phyloP scores from a whole-genome alignment of 148 eudicot genomes.

The Rhododendron henanense region DNA sequence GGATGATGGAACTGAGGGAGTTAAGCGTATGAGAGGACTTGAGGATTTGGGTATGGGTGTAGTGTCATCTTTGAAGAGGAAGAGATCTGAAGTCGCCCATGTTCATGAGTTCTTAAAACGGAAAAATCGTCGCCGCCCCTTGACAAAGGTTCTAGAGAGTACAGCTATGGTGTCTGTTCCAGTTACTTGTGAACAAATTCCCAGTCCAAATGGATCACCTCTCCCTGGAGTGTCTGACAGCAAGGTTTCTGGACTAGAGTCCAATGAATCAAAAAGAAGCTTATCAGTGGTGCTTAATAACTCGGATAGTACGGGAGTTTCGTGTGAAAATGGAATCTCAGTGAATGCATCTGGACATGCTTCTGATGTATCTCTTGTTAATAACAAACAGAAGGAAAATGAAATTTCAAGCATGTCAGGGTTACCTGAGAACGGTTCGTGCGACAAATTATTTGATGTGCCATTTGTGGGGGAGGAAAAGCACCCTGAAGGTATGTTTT shows the following conservation, averaged over 20 bases:
- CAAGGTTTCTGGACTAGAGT: slow-evolving; percentile 40
- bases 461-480: slow-evolving; percentile 52
- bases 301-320: slow-evolving; percentile 34
- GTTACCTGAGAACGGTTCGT: slow-evolving; percentile 32
- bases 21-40: slow-evolving; percentile 83
- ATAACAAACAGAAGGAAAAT: slow-evolving; percentile 31
- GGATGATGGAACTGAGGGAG: slow-evolving; percentile 82
- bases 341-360: slow-evolving; percentile 16
- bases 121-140: slow-evolving; percentile 55
- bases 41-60: slow-evolving; percentile 65
- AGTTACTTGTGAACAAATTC: slow-evolving; percentile 49
- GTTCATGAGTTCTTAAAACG: slow-evolving; percentile 62
- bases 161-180: slow-evolving; percentile 71
- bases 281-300: slow-evolving; percentile 26
- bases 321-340: slow-evolving; percentile 34
- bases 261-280: slow-evolving; percentile 34
- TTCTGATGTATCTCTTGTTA: slow-evolving; percentile 20
- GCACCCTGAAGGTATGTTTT: slow-evolving; percentile 47
- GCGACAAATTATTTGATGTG: slow-evolving; percentile 52
- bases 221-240: slow-evolving; percentile 41
- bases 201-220: slow-evolving; percentile 34
- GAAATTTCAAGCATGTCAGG: slow-evolving; percentile 33
- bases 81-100: slow-evolving; percentile 57
- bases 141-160: slow-evolving; percentile 71
- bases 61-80: slow-evolving; percentile 44